These are phyloP conservation scores for Striga asiatica DNA, from an alignment of 257 asterid genomes.

Conservation along the genomic window DNA sequence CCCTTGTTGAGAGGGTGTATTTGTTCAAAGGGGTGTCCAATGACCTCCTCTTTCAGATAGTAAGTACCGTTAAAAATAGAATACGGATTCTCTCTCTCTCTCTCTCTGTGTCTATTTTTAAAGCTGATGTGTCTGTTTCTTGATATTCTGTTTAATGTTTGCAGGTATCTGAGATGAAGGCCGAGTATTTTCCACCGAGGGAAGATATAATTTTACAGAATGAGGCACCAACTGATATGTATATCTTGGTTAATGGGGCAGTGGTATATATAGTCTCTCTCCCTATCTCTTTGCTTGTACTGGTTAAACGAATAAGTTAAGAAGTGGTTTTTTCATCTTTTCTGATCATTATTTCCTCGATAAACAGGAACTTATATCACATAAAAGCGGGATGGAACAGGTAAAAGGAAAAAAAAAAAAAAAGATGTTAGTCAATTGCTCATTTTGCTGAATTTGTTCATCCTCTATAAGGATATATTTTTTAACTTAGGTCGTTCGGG, in stretches of 20 bases:
- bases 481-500: constrained; percentile 37
- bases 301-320: neutral
- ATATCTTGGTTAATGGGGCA: constrained; percentile 58
- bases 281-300: neutral
- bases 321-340: neutral
- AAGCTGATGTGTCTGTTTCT: no score
- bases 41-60: constrained; percentile 87
- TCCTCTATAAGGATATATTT: constrained; percentile 2
- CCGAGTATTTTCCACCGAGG: constrained; percentile 64
- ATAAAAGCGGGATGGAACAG: constrained; percentile 32
- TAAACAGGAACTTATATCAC: constrained; percentile 45
- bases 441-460: neutral
- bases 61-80: no score
- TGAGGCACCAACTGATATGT: constrained; percentile 69
- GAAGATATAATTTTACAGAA: constrained; percentile 67
- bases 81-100: no score
- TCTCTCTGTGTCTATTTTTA: no score
- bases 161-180: constrained; percentile 70
- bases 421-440: neutral
- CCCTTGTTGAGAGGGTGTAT: constrained; percentile 59
- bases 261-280: constrained; percentile 32
- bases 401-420: constrained; percentile 27
- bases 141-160: no score
- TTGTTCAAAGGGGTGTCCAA: constrained; percentile 65
- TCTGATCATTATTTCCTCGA: neutral